Percentiles rank a stretch among this genome's conserved stretches.
These are phyloP conservation scores for Aspergillus cavernicola DNA, from an alignment of 495 filamentous ascomycete genomes.

Conservation along the genomic window DNA sequence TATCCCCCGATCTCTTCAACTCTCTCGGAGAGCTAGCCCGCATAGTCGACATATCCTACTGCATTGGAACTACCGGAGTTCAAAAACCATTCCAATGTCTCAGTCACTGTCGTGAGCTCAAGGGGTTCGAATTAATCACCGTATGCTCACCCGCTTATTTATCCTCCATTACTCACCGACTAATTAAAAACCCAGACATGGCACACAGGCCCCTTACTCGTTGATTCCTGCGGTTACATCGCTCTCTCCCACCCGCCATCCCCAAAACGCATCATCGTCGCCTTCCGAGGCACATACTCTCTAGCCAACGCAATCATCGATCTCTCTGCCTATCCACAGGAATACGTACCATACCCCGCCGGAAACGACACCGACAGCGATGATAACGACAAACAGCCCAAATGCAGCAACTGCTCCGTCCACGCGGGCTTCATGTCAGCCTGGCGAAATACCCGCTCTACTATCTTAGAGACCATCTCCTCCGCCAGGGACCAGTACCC, in stretches of 20 bases:
- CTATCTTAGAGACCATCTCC: constrained; percentile 58
- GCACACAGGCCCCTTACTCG: constrained; percentile 83
- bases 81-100: constrained; percentile 77
- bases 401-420: constrained; percentile 81
- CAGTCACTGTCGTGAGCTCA: constrained; percentile 78
- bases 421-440: constrained; percentile 85
- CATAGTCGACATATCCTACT: constrained; percentile 93
- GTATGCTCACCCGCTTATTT: constrained; percentile 29
- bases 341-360: constrained; percentile 75
- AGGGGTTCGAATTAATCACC: constrained; percentile 68
- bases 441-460: constrained; percentile 68
- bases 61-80: constrained; percentile 82
- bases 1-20: constrained; percentile 66
- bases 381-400: background rate
- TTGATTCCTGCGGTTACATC: constrained; percentile 92
- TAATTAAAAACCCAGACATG: constrained; percentile 54
- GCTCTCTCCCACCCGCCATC: constrained; percentile 70
- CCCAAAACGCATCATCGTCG: constrained; percentile 69
- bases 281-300: constrained; percentile 92
- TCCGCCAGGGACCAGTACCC: constrained; percentile 56
- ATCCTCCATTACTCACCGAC: background rate
- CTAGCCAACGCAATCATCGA: constrained; percentile 86
- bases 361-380: constrained; percentile 26
- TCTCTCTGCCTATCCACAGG: constrained; percentile 80
- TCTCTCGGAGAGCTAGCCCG: constrained; percentile 82